These are phyloP conservation scores for Penicillium odoratum DNA, from an alignment of 495 filamentous ascomycete species.

Conservation along the genomic window DNA sequence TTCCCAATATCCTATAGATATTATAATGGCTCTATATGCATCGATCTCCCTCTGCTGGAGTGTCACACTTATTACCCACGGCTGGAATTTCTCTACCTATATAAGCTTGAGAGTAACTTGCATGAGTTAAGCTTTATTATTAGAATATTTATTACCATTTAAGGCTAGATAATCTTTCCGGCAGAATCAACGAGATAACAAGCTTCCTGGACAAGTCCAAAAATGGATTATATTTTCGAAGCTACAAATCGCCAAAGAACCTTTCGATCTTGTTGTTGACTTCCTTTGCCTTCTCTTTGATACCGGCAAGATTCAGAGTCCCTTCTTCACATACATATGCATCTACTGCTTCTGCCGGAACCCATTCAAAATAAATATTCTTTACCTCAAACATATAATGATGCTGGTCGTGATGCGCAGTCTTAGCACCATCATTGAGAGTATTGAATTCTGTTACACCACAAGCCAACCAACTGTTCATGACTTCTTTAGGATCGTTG, in stretches of 20 bases:
- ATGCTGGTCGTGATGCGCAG: background rate
- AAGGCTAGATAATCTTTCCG: too few species aligned
- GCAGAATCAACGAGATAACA: too few species aligned
- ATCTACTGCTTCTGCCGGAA: constrained; percentile 52
- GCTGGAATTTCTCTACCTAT: too few species aligned
- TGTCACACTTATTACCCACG: too few species aligned
- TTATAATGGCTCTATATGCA: too few species aligned
- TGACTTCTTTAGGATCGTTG: constrained; percentile 49
- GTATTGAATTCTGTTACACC: constrained; percentile 26
- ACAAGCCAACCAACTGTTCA: constrained; percentile 41
- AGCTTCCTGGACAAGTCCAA: too few species aligned
- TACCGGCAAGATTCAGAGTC: constrained; percentile 25
- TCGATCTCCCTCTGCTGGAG: too few species aligned
- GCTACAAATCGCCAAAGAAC: constrained; percentile 38
- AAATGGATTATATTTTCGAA: background rate
- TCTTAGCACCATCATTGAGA: constrained; percentile 17
- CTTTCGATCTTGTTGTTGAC: constrained; percentile 28
- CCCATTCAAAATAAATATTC: constrained; percentile 70
- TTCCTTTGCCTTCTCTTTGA: constrained; percentile 30
- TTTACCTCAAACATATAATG: constrained; percentile 40
- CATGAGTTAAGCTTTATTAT: too few species aligned
- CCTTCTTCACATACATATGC: constrained; percentile 58
- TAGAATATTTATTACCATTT: too few species aligned
- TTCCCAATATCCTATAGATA: too few species aligned
- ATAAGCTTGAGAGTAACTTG: too few species aligned